Evolutionary conservation across 306 rosid genomes (phyloP).

Genomic region (Rosa multiflora): DNA sequence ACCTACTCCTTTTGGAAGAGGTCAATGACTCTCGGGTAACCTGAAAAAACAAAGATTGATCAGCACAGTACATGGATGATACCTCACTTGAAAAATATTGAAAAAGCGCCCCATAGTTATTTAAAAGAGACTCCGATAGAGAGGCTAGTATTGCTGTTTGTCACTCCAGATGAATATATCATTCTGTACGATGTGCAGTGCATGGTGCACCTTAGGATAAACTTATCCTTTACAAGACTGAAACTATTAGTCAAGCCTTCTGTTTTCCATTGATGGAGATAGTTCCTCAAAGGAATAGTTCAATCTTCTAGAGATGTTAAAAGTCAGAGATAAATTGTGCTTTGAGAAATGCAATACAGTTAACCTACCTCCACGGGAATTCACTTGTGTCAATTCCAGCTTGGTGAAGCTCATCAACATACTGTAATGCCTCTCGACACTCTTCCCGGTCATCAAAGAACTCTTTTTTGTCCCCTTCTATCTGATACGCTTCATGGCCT

Average conservation of each 20-base stretch:
- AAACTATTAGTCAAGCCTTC: neutral
- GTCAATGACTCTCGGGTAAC: constrained; percentile 94
- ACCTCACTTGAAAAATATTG: neutral
- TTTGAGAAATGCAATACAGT: neutral
- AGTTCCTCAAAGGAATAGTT: neutral
- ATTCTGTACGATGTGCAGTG: neutral
- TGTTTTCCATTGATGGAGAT: neutral
- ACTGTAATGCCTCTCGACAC: constrained; percentile 94
- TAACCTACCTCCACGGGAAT: constrained; percentile 93
- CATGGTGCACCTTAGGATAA: neutral
- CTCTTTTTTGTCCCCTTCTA: constrained; percentile 73
- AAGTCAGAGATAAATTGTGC: neutral
- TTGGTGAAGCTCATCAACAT: constrained; percentile 93
- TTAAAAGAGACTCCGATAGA: neutral
- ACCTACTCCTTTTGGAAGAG: constrained; percentile 12
- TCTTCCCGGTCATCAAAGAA: constrained; percentile 93
- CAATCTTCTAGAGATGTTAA: neutral
- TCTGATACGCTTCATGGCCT: constrained; percentile 82
- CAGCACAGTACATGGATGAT: neutral
- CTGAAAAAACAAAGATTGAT: constrained; percentile 31
- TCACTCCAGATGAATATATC: neutral
- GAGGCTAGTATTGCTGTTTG: neutral
- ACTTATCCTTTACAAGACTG: neutral
- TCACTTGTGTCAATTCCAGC: constrained; percentile 97
- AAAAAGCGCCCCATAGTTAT: neutral